phyloP scores from a whole-genome alignment of 495 filamentous ascomycete species.

The Penicillium argentinense region DNA sequence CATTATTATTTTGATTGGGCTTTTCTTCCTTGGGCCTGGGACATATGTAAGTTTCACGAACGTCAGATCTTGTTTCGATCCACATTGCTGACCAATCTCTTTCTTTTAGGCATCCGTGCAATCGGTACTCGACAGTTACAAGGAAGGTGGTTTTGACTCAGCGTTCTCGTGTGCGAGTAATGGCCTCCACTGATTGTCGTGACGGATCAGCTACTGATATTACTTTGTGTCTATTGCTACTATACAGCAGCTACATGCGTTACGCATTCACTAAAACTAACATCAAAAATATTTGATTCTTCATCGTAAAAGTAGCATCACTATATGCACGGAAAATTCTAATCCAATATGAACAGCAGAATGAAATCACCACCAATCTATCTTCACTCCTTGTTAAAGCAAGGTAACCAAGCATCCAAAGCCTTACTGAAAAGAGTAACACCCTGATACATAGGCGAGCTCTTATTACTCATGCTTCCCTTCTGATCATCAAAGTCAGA shows the following conservation, averaged over 20 bases:
- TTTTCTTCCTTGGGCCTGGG: slow-evolving; percentile 70
- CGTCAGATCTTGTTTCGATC: not conserved
- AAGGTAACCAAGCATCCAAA: not conserved
- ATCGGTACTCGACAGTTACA: slow-evolving; percentile 60
- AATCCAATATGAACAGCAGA: too few relatives aligned
- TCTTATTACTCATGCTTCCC: not conserved
- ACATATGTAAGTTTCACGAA: slow-evolving; percentile 62
- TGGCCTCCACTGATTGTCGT: slow-evolving; percentile 14
- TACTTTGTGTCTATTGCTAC: too few relatives aligned
- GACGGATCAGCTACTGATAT: too few relatives aligned
- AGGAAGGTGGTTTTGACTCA: slow-evolving; percentile 47
- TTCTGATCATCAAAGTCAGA: not conserved
- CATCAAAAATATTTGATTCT: too few relatives aligned
- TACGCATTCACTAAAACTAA: too few relatives aligned
- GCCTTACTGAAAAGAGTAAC: not conserved
- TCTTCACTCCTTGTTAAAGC: too few relatives aligned
- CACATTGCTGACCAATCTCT: slow-evolving; percentile 1
- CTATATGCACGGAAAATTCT: too few relatives aligned
- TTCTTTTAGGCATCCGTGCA: slow-evolving; percentile 50
- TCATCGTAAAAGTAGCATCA: too few relatives aligned
- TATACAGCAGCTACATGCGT: too few relatives aligned
- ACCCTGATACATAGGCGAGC: not conserved
- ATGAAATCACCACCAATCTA: too few relatives aligned
- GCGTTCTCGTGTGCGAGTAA: slow-evolving; percentile 62
- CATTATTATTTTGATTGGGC: slow-evolving; percentile 62